Evolutionary conservation across 805 yeast species (phyloP).

Genomic region (Lipomyces sp.): DNA sequence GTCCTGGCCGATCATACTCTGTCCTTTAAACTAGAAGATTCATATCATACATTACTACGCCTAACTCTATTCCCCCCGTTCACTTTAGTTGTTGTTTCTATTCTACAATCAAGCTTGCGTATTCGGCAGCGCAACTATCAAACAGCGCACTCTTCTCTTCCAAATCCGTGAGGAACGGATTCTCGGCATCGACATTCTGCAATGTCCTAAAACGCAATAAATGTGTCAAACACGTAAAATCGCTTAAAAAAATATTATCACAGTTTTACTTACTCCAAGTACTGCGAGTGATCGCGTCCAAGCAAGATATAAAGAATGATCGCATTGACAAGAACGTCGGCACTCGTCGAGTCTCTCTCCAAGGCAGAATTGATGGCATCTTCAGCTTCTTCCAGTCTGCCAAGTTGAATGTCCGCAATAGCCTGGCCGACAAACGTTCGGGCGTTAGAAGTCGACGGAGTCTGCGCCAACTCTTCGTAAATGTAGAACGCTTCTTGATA

Average conservation of each 20-base stretch:
- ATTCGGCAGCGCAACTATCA: slow-evolving; percentile 70
- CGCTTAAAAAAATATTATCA: not conserved
- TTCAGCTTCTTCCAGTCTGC: slow-evolving; percentile 80
- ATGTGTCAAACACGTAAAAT: slow-evolving; percentile 41
- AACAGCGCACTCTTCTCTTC: slow-evolving; percentile 67
- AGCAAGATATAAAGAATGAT: slow-evolving; percentile 65
- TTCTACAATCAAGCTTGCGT: slow-evolving; percentile 41
- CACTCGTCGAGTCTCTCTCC: slow-evolving; percentile 48
- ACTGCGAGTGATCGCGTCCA: slow-evolving; percentile 48
- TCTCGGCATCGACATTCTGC: slow-evolving; percentile 55
- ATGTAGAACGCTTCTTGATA: slow-evolving; percentile 52
- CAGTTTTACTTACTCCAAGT: slow-evolving; percentile 21
- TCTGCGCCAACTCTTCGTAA: slow-evolving; percentile 75
- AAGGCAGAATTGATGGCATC: slow-evolving; percentile 55
- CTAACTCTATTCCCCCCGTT: not conserved
- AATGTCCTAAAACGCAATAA: slow-evolving; percentile 52
- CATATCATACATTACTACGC: not conserved
- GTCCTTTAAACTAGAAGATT: not conserved
- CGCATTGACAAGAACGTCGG: slow-evolving; percentile 60
- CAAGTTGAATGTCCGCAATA: slow-evolving; percentile 75
- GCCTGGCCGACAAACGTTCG: slow-evolving; percentile 66
- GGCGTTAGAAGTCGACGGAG: slow-evolving; percentile 53
- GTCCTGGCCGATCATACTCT: no score
- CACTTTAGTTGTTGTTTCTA: slow-evolving; percentile 8
- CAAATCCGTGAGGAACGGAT: slow-evolving; percentile 62